phyloP scores from a whole-genome alignment of 768 basidiomycete genomes.

The Termitomyces sp. region DNA sequence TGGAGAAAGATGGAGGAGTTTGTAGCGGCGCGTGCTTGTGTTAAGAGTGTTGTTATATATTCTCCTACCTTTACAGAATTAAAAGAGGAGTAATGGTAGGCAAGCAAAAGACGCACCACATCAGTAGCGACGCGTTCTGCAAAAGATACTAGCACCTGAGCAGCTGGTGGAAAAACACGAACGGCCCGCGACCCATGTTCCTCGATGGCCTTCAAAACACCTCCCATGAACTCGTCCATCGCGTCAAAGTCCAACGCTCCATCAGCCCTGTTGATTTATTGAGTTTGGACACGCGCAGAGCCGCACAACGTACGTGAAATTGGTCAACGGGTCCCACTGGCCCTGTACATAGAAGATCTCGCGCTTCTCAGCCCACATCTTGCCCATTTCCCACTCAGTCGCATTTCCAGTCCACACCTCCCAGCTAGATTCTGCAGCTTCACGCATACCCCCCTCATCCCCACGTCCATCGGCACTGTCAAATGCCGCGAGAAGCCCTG shows the following conservation, averaged over 20 bases:
- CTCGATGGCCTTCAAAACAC: slow-evolving; percentile 54
- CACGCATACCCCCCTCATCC: slow-evolving; percentile 74
- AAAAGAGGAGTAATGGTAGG: background rate
- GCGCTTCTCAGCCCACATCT: slow-evolving; percentile 92
- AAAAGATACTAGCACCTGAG: slow-evolving; percentile 76
- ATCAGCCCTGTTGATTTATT: slow-evolving; percentile 34
- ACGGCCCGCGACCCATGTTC: slow-evolving; percentile 80
- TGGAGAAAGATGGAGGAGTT: slow-evolving; percentile 69
- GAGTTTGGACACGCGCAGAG: background rate
- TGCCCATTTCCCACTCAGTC: slow-evolving; percentile 86
- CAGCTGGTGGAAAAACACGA: slow-evolving; percentile 77
- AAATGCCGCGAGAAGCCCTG: slow-evolving; percentile 78
- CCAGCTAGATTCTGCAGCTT: slow-evolving; percentile 83
- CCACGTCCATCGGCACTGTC: slow-evolving; percentile 74
- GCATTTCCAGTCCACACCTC: slow-evolving; percentile 49
- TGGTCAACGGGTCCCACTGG: slow-evolving; percentile 75
- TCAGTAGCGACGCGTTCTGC: slow-evolving; percentile 81
- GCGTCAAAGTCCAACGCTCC: slow-evolving; percentile 76
- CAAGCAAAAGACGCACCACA: slow-evolving; percentile 47
- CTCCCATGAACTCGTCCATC: slow-evolving; percentile 88
- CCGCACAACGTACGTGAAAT: slow-evolving; percentile 59
- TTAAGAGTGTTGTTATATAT: slow-evolving; percentile 75
- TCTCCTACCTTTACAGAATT: slow-evolving; percentile 66
- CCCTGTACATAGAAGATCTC: slow-evolving; percentile 89
- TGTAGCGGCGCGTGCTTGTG: slow-evolving; percentile 48